Evolutionary conservation across 2,329 filamentous ascomycete genomes (phyloP), one percentile per base, ranked within the genome.

Genomic region (Talaromyces amestolkiae): DNA sequence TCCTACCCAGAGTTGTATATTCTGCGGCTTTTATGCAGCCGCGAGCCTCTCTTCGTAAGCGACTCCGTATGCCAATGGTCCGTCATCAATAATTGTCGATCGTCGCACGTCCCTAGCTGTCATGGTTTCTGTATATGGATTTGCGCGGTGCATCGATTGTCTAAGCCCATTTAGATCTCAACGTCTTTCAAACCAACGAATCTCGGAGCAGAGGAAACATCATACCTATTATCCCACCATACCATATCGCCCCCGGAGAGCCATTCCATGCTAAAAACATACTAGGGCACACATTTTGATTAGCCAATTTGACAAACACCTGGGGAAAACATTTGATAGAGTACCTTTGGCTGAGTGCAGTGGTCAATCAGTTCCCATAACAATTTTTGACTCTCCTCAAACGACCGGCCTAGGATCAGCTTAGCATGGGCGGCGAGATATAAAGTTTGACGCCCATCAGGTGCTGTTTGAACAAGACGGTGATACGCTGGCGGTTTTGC

Each of bases 121-220:
- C 70, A 74, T 73, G 13, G 63, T 37, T 13, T 69, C 70, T 3
- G 67, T 70, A 45, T 73, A 74, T 10, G 68, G 65, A 62, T 70
- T 73, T 19, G 72, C 72, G 11, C 71, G 69, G 65, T 74, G 72
- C 72, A 74, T 73, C 7, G 70, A 70, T 67, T 72, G 70, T 43
- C 70, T 71, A 47, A 11, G 24, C 19, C 17, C 35, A n/a, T 33
- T 59, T 19, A 58, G 58, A 56, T 3, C 5, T 0, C 31, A 13
- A 11, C 9, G n/a, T 9, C 31, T 33, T 39, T 31, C 27, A 13
- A 41, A 22, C 8, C 19, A 45, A 43, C 10, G 3, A 56, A 35
- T 9, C 39, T 8, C 5, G 19, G n/a, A 31, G 31, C 13, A 17
- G n/a, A 24, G 11, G 27, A 31, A n/a, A 9, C 6, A 7, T 13